Base-by-base conservation (phyloP, 2,329 filamentous ascomycete species). In the Exophiala viscosa region DNA sequence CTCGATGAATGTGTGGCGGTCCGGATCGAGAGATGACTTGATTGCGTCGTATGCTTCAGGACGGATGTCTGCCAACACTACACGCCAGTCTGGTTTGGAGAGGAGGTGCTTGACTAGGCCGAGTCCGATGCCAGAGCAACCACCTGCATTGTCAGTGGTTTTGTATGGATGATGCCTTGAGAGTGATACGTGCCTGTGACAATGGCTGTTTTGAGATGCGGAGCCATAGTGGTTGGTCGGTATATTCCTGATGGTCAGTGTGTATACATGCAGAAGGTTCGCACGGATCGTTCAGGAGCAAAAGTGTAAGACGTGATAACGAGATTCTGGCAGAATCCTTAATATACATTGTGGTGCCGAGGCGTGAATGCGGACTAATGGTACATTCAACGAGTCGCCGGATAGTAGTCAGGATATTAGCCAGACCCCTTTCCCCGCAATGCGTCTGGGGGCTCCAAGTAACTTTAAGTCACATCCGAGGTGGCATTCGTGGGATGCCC, bases 61-160 rank as follows among this genome's bases (percentile, higher is more conserved):
- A 35, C 76, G 74, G 38, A 83, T 54, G 60, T 85, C 82, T 33
- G 71, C 76, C 20, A 74, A 76, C 53, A 83, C 72, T 14, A 85
- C 80, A 13, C 70, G 73, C 23, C 80, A 81, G 36, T 55, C 33
- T 4, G 51, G 18, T 17, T 52, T 45, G 1, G 73, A 67, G 6
- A 84, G 69, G 11, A 83, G 73, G 2, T 78, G 68, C 7, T 75
- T 65, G 6, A 76, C 72, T 1, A 81, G 82, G 48, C 78, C 78
- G 11, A 82, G 73, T 31, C 82, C 81, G 48, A 85, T 85, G 13
- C 82, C 82, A 2, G 80, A 82, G 0, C 78, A 80, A 50, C 78
- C 78, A 44, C 81, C 80, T 76, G 49, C 54, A 28, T n/a, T 14
- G 14, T 18, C 15, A 35, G 33, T 47, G 3, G 2, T 31, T 14